A percentile compares a stretch with the other conserved stretches of the same genome.
These are phyloP conservation scores for Suhomyces anneliseae DNA, from an alignment of 1,139 yeast species.

Conservation along the genomic window DNA sequence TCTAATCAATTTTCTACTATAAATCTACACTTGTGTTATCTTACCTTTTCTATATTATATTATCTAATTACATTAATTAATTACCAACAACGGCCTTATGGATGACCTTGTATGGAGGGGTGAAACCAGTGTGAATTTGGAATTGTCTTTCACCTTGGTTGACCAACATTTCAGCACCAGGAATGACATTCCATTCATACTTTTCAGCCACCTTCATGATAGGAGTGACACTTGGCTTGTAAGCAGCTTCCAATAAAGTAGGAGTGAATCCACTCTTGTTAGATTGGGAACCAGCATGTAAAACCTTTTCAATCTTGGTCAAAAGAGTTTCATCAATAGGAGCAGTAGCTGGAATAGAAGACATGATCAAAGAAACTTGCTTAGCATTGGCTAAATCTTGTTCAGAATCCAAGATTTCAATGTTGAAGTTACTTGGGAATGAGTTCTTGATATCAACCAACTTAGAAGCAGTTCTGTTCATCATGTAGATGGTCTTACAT, in stretches of 20 bases:
- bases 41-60: neutral
- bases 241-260: slow-evolving; percentile 84
- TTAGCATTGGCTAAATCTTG: slow-evolving; percentile 44
- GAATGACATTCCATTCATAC: slow-evolving; percentile 68
- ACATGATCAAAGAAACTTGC: slow-evolving; percentile 63
- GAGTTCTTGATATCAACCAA: slow-evolving; percentile 55
- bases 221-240: slow-evolving; percentile 84
- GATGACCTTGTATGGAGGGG: slow-evolving; percentile 60
- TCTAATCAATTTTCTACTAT: neutral
- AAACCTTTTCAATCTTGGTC: slow-evolving; percentile 46
- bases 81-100: slow-evolving; percentile 52
- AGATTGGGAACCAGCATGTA: slow-evolving; percentile 38
- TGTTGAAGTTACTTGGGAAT: slow-evolving; percentile 62
- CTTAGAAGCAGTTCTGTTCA: slow-evolving; percentile 77
- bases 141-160: slow-evolving; percentile 92
- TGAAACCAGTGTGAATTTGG: slow-evolving; percentile 69
- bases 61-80: slow-evolving; percentile 1
- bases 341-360: slow-evolving; percentile 87
- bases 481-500: slow-evolving; percentile 69
- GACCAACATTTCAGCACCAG: slow-evolving; percentile 89
- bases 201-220: slow-evolving; percentile 75
- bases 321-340: slow-evolving; percentile 60
- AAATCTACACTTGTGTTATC: neutral
- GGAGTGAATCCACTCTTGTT: slow-evolving; percentile 42
- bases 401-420: slow-evolving; percentile 55